phyloP scores from a whole-genome alignment of 371 early-diverging fungal genomes.

The Mucor irregularis region DNA sequence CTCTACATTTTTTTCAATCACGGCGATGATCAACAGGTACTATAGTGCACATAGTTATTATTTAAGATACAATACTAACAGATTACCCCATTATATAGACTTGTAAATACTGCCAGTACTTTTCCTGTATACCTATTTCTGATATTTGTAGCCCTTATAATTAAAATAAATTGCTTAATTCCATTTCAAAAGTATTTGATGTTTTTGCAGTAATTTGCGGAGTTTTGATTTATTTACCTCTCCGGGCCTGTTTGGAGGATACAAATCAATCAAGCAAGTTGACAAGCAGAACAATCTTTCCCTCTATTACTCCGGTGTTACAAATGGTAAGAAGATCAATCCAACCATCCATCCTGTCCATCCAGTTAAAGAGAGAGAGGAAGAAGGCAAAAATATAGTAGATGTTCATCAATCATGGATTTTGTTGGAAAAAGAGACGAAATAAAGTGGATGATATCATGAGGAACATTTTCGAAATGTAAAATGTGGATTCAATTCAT shows the following conservation, averaged over 20 bases:
- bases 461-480: no score
- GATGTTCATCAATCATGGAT: no score
- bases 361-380: not conserved
- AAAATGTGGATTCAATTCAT: no score
- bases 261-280: slow-evolving; percentile 9
- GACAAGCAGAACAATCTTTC: slow-evolving; percentile 7
- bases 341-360: slow-evolving; percentile 3
- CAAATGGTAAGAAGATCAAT: slow-evolving; percentile 14
- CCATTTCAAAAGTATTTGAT: not conserved
- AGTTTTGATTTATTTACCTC: not conserved
- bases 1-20: not conserved
- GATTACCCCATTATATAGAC: not conserved
- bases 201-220: no score
- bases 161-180: not conserved
- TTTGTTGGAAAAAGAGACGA: no score
- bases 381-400: not conserved
- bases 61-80: no score
- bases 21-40: slow-evolving; percentile 10
- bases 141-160: slow-evolving; percentile 9
- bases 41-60: no score
- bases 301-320: slow-evolving; percentile 16
- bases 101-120: slow-evolving; percentile 15
- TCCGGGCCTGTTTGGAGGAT: not conserved
- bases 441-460: no score
- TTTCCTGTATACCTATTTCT: slow-evolving; percentile 20